Evolutionary conservation across 2,329 filamentous ascomycete species (phyloP), one percentile per base, ranked within the genome.

Genomic region (Neocucurbitaria cava): DNA sequence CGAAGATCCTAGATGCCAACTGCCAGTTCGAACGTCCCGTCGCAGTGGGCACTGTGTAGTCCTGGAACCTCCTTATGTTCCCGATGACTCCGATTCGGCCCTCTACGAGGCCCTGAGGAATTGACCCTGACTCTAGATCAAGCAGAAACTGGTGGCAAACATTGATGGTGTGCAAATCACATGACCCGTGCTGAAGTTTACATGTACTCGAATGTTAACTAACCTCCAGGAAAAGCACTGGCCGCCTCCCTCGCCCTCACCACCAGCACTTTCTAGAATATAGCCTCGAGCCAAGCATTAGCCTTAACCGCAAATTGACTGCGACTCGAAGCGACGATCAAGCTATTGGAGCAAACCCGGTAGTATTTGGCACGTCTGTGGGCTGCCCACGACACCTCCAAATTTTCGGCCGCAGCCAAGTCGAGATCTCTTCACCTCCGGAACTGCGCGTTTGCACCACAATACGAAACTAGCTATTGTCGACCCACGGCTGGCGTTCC

Each of bases 401-500:
- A 17, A 35, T 35, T 15, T 31, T 42, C 28, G 26, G 42, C 46
- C 31, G 42, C 46, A 47, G 38, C 50, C 42, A 42, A 47, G 36
- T 54, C 54, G 43, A 56, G 53, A 56, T 24, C 24, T 40, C 49
- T 50, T 54, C 50, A 46, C 50, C 54, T 45, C 46, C 43, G 38
- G 42, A 18, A 10, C 18, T 39, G 24, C 33, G 45, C 24, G 20
- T 30, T 56, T 20, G 38, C 46, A 46, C 54, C 30, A 54, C 51
- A 54, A 40, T 50, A 50, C 31, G 24, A 54, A 38, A 23, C 10
- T 40, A 33, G 28, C 20, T 43, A 50, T 24, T 44, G 9, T 18
- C 30, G 23, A 23, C 21, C 46, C 17, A 47, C 21, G 46, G 20
- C 28, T 9, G 18, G 20, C 33, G 8, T 23, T n/a, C 8, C 13